phyloP scores from a whole-genome alignment of 495 filamentous ascomycete species.

The Entonaema liquescens region DNA sequence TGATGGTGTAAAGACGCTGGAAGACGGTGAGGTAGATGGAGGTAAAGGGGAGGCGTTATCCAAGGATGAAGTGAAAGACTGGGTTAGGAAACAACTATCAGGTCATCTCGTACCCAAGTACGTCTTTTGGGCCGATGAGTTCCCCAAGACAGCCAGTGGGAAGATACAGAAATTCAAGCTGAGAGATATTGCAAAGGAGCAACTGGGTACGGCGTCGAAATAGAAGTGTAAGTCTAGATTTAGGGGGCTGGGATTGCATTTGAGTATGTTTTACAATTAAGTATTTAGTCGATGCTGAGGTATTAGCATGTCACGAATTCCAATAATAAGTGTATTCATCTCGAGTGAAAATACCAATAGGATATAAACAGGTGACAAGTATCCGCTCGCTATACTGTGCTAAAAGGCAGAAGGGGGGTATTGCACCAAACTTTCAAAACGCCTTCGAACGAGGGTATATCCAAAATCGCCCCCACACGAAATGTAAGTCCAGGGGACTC shows the following conservation, averaged over 20 bases:
- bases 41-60: constrained; percentile 45
- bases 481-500: neutral
- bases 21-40: constrained; percentile 30
- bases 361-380: constrained; percentile 1
- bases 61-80: constrained; percentile 69
- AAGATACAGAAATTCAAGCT: constrained; percentile 98
- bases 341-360: neutral
- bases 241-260: neutral
- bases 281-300: neutral
- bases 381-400: constrained; percentile 13
- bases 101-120: constrained; percentile 87
- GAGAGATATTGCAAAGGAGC: constrained; percentile 59
- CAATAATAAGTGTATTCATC: constrained; percentile 1
- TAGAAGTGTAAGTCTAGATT: neutral
- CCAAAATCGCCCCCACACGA: constrained; percentile 14
- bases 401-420: neutral
- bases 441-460: constrained; percentile 32
- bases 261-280: neutral
- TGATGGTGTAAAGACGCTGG: constrained; percentile 46
- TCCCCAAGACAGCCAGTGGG: constrained; percentile 94
- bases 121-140: constrained; percentile 82
- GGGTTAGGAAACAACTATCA: constrained; percentile 77
- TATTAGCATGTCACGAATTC: neutral
- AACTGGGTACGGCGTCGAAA: neutral
- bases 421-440: constrained; percentile 19